Percentiles rank a stretch among this genome's conserved stretches.
These are phyloP conservation scores for Polygonum aviculare DNA, from an alignment of 148 eudicot genomes.

Conservation along the genomic window DNA sequence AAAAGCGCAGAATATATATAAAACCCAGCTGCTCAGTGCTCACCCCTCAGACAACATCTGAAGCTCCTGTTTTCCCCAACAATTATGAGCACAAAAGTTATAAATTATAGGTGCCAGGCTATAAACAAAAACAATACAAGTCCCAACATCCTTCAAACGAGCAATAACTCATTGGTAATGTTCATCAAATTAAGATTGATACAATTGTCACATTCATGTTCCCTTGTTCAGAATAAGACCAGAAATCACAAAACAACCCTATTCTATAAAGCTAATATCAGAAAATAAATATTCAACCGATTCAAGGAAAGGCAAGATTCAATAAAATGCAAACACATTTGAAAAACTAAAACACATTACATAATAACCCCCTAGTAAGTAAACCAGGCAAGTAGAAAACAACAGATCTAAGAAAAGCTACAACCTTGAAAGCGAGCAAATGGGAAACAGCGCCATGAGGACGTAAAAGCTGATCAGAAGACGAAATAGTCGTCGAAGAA, in stretches of 20 bases:
- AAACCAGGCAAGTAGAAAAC: constrained; percentile 9
- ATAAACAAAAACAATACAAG: background rate
- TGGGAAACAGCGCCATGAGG: constrained; percentile 55
- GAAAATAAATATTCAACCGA: background rate
- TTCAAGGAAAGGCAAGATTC: background rate
- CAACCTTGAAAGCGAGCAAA: constrained; percentile 44
- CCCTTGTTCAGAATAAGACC: background rate
- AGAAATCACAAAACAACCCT: background rate
- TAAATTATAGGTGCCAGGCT: background rate
- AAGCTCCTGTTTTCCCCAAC: background rate
- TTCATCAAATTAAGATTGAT: background rate
- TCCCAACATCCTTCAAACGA: background rate
- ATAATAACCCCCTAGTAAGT: background rate
- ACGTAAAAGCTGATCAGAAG: constrained; percentile 59
- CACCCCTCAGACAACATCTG: background rate
- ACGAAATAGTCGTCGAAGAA: constrained; percentile 26
- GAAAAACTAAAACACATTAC: background rate
- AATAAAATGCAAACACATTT: background rate
- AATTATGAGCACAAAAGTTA: background rate
- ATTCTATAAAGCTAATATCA: background rate
- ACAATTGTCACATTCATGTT: background rate
- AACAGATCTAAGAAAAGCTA: constrained; percentile 19
- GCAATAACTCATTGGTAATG: background rate
- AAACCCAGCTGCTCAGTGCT: background rate
- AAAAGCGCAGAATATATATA: background rate